A percentile compares a stretch with the other conserved stretches of the same genome.
phyloP scores from a whole-genome alignment of 2,329 filamentous ascomycete genomes.

The Fusarium sp. region DNA sequence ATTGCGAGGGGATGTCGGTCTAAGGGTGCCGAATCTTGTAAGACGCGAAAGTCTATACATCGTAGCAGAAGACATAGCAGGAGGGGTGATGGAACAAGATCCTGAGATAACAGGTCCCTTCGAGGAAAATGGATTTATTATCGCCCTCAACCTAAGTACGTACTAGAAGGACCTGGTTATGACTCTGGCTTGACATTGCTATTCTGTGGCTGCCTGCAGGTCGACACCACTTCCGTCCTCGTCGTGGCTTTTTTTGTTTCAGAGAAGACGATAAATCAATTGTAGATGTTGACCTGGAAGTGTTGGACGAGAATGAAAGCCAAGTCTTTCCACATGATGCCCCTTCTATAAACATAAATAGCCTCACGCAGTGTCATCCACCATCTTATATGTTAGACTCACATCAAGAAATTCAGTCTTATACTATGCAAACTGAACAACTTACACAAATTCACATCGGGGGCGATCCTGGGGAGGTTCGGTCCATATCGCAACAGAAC shows the following conservation, averaged over 20 bases:
- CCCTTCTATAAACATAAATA: neutral
- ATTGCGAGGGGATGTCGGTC: neutral
- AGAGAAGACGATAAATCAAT: accelerated
- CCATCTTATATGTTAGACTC: too few relatives aligned
- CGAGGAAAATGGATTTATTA: neutral
- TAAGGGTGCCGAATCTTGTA: neutral
- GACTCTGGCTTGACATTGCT: neutral
- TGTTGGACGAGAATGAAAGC: accelerated
- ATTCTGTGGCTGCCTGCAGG: neutral
- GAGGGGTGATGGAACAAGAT: too few relatives aligned
- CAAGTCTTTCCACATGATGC: neutral
- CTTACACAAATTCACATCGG: conserved; percentile 38
- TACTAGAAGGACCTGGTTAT: neutral
- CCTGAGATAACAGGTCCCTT: neutral
- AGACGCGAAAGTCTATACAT: neutral
- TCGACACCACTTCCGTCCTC: neutral
- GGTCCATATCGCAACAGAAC: conserved; percentile 51
- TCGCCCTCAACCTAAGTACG: neutral
- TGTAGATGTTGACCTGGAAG: accelerated
- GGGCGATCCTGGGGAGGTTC: neutral
- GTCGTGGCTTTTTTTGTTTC: neutral
- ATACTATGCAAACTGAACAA: neutral
- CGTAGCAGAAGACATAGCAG: neutral
- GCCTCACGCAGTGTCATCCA: neutral
- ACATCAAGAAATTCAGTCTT: accelerated